These are phyloP conservation scores for Solanum hybrid DNA, from an alignment of 305 asterid species.

Conservation along the genomic window DNA sequence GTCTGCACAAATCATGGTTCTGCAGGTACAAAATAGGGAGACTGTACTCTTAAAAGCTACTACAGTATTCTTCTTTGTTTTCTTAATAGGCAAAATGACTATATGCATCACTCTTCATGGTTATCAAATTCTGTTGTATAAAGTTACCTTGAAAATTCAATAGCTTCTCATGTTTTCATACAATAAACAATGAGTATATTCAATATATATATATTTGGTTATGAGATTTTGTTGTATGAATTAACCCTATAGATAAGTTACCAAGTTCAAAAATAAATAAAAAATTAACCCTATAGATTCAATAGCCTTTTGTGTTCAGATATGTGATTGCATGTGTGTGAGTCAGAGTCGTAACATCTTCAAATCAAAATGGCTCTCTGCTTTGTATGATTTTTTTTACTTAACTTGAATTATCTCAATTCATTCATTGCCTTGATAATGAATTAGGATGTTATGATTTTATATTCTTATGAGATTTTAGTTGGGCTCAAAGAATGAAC, in stretches of 20 bases:
- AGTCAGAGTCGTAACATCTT: not conserved
- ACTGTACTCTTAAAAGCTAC: not conserved
- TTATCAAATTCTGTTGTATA: not conserved
- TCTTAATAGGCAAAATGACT: not conserved
- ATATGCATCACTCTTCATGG: not conserved
- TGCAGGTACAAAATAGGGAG: conserved; percentile 46
- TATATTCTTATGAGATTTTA: not conserved
- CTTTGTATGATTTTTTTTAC: not conserved
- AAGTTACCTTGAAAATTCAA: not conserved
- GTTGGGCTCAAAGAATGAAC: not conserved
- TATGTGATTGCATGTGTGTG: not conserved
- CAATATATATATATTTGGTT: not conserved
- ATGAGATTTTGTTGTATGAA: not conserved
- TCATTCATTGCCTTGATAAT: not conserved
- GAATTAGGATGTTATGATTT: not conserved
- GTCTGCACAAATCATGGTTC: conserved; percentile 75
- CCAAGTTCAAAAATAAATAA: too few species aligned
- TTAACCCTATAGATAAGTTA: not conserved
- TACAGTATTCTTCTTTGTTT: not conserved
- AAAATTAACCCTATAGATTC: not conserved
- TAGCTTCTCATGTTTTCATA: not conserved
- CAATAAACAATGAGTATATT: not conserved
- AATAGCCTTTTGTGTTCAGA: not conserved
- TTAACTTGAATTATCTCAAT: not conserved
- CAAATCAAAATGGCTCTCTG: not conserved